Evolutionary conservation across 108 stramenopile species (phyloP), one percentile per base, ranked within the genome.

Genomic region (Fragilariopsis cylindrus): DNA sequence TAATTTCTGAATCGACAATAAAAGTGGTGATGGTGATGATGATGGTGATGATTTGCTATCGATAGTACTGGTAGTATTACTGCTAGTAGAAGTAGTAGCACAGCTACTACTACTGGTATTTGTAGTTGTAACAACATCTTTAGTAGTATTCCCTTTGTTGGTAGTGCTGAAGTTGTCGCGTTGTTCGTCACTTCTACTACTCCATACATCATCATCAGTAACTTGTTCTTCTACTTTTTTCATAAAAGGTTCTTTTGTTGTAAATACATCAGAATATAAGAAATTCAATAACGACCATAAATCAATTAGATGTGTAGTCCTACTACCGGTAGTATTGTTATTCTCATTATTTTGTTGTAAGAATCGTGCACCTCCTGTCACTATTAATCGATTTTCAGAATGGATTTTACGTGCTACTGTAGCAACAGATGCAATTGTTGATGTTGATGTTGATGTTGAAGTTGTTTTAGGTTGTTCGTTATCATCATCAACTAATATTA

Each of bases 401-500:
- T 90, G 87, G 13, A 90, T 76, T 47, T 81, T 79, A 8, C 87
- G 84, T 0, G 86, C 82, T 4, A 77, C 83, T 72, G 76, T 65
- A 3, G 81, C 50, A 65, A 81, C 65, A 39, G 69, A 76, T 30
- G 30, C 30, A 30, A 30, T 30, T 30, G 30, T 30, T 30, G 30
- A 30, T 30, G 30, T 30, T 30, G 30, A 30, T 30, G 30, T 30
- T 30, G 30, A 30, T 30, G 30, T 30, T 21, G 16, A n/a, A 9
- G 85, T 78, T 8, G 52, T 70, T n/a, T 83, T 63, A 43, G 83
- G 84, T 76, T 97, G 95, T 56, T 94, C 80, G 8, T 85, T 80
- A 72, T 97, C 94, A 12, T 95, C 91, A 73, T 97, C 96, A 77
- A 96, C 97, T 30, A 97, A 74, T 8, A 97, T 87, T 53, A 88